Evolutionary conservation across 2,329 filamentous ascomycete genomes (phyloP).

Genomic region (Microdochium paspali): DNA sequence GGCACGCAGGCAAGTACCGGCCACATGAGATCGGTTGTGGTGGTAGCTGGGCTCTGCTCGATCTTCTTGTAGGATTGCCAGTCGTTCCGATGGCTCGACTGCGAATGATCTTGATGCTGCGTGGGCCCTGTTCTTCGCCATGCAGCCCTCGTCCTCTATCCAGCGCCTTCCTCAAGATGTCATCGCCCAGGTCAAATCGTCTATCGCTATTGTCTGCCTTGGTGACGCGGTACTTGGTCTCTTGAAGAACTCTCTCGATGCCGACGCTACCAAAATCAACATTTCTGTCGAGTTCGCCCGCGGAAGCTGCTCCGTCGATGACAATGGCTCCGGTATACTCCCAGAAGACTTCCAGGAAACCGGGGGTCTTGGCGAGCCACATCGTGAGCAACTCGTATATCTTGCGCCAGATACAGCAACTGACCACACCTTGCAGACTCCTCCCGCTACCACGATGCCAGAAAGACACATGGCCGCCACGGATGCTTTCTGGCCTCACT

Average conservation of each 20-base stretch:
- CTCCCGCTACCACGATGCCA: slow-evolving; percentile 5
- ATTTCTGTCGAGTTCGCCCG: slow-evolving; percentile 65
- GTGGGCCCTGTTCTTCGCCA: too few species aligned
- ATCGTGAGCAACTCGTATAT: slow-evolving; percentile 39
- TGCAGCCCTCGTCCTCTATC: slow-evolving; percentile 45
- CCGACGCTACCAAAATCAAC: slow-evolving; percentile 57
- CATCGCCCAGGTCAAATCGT: slow-evolving; percentile 74
- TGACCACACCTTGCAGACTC: slow-evolving; percentile 3
- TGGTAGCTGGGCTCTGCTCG: too few species aligned
- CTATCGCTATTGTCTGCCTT: slow-evolving; percentile 67
- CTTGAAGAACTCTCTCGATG: slow-evolving; percentile 78
- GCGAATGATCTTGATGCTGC: too few species aligned
- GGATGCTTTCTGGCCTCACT: slow-evolving; percentile 74
- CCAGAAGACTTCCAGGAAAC: slow-evolving; percentile 60
- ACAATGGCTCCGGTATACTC: slow-evolving; percentile 72
- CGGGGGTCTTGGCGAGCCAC: slow-evolving; percentile 63
- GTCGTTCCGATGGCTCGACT: too few species aligned
- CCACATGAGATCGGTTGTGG: too few species aligned
- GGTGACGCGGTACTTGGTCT: slow-evolving; percentile 63
- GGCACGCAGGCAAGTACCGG: too few species aligned
- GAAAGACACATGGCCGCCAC: slow-evolving; percentile 54
- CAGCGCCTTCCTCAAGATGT: slow-evolving; percentile 60
- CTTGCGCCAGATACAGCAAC: slow-evolving; percentile 18
- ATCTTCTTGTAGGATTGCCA: too few species aligned
- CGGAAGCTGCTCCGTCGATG: slow-evolving; percentile 72